Percentiles rank a stretch among this genome's conserved stretches.
These are phyloP conservation scores for Fragilaria radians DNA, from an alignment of 108 stramenopile species.

Conservation along the genomic window DNA sequence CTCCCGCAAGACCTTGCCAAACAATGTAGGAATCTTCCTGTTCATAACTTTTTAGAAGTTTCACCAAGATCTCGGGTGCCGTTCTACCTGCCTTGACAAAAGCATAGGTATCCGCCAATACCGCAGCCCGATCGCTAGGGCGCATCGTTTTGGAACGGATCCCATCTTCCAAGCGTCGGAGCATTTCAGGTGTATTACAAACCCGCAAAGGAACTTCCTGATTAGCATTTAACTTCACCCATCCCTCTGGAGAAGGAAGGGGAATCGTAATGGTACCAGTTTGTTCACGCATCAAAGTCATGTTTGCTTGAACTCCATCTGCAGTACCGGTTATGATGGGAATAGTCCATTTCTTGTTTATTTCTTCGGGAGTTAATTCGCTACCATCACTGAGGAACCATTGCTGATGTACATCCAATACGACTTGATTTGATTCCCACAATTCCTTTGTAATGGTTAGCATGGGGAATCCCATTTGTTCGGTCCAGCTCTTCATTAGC, in stretches of 20 bases:
- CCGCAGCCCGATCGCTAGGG: slow-evolving; percentile 81
- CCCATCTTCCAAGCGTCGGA: slow-evolving; percentile 54
- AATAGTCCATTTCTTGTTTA: slow-evolving; percentile 86
- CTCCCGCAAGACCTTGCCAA: slow-evolving; percentile 71
- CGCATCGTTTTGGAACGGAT: slow-evolving; percentile 53
- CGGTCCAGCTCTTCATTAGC: slow-evolving; percentile 92
- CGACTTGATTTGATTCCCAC: slow-evolving; percentile 66
- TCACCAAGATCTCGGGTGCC: slow-evolving; percentile 70
- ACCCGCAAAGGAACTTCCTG: slow-evolving; percentile 95
- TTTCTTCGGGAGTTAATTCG: slow-evolving; percentile 47
- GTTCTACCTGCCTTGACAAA: slow-evolving; percentile 88
- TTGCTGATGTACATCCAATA: slow-evolving; percentile 72
- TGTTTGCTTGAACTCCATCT: slow-evolving; percentile 56
- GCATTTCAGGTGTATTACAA: slow-evolving; percentile 68
- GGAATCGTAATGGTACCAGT: slow-evolving; percentile 69
- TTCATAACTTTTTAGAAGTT: slow-evolving; percentile 66
- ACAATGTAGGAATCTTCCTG: slow-evolving; percentile 87
- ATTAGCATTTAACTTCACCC: slow-evolving; percentile 94
- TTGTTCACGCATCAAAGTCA: slow-evolving; percentile 84
- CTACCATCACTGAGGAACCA: slow-evolving; percentile 92
- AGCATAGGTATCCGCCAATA: slow-evolving; percentile 85
- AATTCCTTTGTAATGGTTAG: slow-evolving; percentile 61
- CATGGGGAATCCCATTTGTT: slow-evolving; percentile 93
- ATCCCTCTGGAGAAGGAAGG: slow-evolving; percentile 41
- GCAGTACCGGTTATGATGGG: slow-evolving; percentile 83